Evolutionary conservation across 164 flowering plant genomes (phyloP), one percentile per base, ranked within the genome.

Genomic region (Euptelea pleiosperma): DNA sequence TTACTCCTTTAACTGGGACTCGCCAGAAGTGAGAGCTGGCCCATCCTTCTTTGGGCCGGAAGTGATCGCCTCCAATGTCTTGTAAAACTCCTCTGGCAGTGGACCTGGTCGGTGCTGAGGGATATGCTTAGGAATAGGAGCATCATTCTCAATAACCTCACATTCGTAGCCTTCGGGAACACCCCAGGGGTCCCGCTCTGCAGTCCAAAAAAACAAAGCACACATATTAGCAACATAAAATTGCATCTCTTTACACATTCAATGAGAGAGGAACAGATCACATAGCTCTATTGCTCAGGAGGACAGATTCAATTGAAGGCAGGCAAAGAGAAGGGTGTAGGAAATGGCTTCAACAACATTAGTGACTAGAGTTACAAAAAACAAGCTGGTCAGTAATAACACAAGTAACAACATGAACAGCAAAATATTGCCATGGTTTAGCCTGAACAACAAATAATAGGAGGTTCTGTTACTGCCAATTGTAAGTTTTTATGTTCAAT

Each of bases 181-280:
- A 66, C 89, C 96, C 97, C 97, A 93, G 1, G 94, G 91, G 34
- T 86, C 81, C 99, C 99, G 90, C 66, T 93, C 99, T 90, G 87
- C 65, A 75, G 37, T 21, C 42, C 52, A 33, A 16, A 31, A 1
- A 9, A 29, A n/a, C n/a, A n/a, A n/a, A n/a, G n/a, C n/a, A n/a
- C n/a, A n/a, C 4, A 26, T 15, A 24, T 45, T 22, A 45, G 49
- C 8, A 25, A 25, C 28, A 45, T 25, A 45, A 12, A n/a, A n/a
- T n/a, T n/a, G n/a, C n/a, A n/a, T n/a, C n/a, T n/a, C n/a, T n/a
- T n/a, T n/a, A n/a, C n/a, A n/a, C n/a, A n/a, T n/a, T n/a, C n/a
- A n/a, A n/a, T n/a, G n/a, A n/a, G n/a, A n/a, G n/a, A n/a, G n/a
- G n/a, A n/a, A n/a, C n/a, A n/a, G n/a, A n/a, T n/a, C n/a, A n/a